Conservation (phyloP, 257 asterid genomes). For the Solanum peruvianum region DNA sequence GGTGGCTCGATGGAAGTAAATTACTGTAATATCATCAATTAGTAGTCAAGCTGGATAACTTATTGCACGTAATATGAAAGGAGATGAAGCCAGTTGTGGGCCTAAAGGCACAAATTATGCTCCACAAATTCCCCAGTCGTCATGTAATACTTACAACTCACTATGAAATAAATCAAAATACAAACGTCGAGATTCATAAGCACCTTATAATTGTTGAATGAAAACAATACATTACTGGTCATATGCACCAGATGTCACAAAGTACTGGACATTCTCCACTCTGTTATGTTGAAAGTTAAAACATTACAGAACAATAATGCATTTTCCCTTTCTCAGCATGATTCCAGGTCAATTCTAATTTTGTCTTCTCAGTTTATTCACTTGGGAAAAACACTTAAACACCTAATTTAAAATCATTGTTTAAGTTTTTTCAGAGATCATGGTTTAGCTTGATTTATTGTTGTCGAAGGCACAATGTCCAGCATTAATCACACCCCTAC, state of each 20-base stretch:
- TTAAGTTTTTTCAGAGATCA: background rate
- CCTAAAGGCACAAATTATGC: background rate
- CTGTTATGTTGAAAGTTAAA: background rate
- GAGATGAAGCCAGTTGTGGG: background rate
- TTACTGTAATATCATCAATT: background rate
- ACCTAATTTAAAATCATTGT: background rate
- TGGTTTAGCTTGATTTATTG: background rate
- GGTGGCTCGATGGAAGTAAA: background rate
- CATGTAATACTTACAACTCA: background rate
- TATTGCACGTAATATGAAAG: background rate
- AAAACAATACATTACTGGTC: background rate
- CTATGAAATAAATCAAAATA: background rate
- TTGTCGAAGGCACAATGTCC: background rate
- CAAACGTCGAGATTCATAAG: background rate
- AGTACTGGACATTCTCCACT: background rate
- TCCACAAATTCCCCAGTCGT: background rate
- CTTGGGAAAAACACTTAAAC: background rate
- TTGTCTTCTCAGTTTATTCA: background rate
- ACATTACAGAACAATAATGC: background rate
- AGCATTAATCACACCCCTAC: background rate
- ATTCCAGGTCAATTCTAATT: background rate
- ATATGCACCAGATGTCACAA: background rate
- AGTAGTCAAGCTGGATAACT: background rate
- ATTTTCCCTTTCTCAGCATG: background rate
- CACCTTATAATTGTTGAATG: background rate